A percentile compares a stretch with the other conserved stretches of the same genome.
phyloP scores from a whole-genome alignment of 176 grass and related monocot species.

The Raddia guianensis region DNA sequence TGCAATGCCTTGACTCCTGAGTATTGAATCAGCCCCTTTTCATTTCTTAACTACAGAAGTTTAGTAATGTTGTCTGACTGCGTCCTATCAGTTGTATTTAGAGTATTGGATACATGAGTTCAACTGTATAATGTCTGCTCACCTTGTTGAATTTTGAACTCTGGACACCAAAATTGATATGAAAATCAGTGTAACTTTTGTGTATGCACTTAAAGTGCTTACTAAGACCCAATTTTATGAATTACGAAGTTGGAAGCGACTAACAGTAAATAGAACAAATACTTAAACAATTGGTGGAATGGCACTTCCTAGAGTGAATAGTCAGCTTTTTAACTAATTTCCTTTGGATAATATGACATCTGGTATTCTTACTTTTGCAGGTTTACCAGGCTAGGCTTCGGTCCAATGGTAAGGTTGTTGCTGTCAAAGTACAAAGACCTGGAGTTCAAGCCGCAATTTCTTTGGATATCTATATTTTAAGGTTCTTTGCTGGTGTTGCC shows the following conservation, averaged over 20 bases:
- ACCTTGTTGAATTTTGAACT: conserved; percentile 18
- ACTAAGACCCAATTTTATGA: background rate
- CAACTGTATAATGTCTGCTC: conserved; percentile 6
- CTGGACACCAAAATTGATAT: background rate
- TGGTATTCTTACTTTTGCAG: conserved; percentile 50
- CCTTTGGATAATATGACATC: background rate
- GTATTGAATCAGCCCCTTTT: background rate
- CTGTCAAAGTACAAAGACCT: conserved; percentile 98
- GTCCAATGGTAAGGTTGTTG: conserved; percentile 73
- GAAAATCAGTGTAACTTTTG: conserved; percentile 14
- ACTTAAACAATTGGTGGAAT: background rate
- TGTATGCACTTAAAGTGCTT: background rate
- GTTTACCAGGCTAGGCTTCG: conserved; percentile 87
- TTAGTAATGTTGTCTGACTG: background rate
- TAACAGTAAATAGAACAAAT: conserved; percentile 16
- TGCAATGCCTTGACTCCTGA: conserved; percentile 2
- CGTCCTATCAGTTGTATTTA: conserved; percentile 1
- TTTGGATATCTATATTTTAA: conserved; percentile 93
- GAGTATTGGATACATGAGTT: background rate
- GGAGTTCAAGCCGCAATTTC: conserved; percentile 95
- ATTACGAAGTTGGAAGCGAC: conserved; percentile 11
- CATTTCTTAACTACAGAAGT: background rate
- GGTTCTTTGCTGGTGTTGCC: conserved; percentile 77
- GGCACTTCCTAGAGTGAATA: conserved; percentile 17
- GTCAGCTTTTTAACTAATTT: background rate